Percentiles rank a stretch among this genome's conserved stretches.
Evolutionary conservation across 495 filamentous ascomycete species (phyloP).

Genomic region (Beverwykella pulmonaria): DNA sequence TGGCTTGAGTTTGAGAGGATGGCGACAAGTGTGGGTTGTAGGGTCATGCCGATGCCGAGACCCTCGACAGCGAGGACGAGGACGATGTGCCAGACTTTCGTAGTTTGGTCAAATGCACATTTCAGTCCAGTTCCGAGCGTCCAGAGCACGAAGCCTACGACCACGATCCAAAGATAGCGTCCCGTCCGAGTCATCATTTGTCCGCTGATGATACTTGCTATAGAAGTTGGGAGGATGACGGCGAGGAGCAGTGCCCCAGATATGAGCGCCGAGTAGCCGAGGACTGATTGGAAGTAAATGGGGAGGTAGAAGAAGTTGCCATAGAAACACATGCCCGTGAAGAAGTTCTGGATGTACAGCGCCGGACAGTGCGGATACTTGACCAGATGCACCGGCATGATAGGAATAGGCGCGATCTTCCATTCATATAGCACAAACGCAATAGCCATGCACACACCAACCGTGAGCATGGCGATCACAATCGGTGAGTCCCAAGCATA

Average conservation of each 20-base stretch:
- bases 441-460: conserved; percentile 53
- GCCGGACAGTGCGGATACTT: conserved; percentile 55
- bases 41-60: conserved; percentile 59
- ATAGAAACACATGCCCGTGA: conserved; percentile 63
- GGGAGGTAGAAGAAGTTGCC: conserved; percentile 55
- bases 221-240: conserved; percentile 57
- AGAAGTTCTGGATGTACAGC: conserved; percentile 62
- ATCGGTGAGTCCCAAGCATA: conserved; percentile 63
- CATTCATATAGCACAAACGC: conserved; percentile 61
- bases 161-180: conserved; percentile 61
- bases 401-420: conserved; percentile 60
- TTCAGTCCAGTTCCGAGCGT: conserved; percentile 59
- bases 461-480: conserved; percentile 63
- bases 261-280: conserved; percentile 42
- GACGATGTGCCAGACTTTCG: conserved; percentile 55
- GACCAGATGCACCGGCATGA: conserved; percentile 64
- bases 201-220: conserved; percentile 57
- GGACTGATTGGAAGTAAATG: conserved; percentile 53
- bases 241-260: conserved; percentile 56
- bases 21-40: conserved; percentile 65
- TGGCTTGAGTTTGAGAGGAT: conserved; percentile 63
- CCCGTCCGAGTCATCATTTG: conserved; percentile 60
- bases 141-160: conserved; percentile 58
- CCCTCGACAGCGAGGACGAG: conserved; percentile 59
- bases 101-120: conserved; percentile 53